Conservation (phyloP, 1,139 yeast genomes). For the Kurtzmaniella quercitrusa region DNA sequence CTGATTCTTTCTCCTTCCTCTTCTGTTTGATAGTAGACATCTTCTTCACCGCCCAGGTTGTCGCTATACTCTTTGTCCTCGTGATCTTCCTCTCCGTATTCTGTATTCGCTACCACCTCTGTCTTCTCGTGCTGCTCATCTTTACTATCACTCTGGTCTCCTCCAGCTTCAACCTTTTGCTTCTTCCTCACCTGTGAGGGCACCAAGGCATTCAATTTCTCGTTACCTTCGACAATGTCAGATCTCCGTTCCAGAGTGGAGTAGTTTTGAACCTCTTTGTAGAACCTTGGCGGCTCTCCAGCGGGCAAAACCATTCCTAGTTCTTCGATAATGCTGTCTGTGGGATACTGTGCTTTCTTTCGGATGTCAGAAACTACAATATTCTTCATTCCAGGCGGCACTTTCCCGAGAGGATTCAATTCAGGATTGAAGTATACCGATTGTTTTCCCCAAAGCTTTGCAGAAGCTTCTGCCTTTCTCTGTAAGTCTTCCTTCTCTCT, state of each 20-base stretch:
- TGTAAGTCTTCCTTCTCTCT: conserved; percentile 11
- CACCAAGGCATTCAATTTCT: conserved; percentile 3
- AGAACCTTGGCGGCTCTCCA: conserved; percentile 39
- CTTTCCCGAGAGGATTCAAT: conserved; percentile 42
- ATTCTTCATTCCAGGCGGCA: conserved; percentile 19
- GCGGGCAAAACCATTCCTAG: conserved; percentile 29
- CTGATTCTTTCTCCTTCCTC: background rate
- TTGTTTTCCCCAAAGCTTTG: conserved; percentile 33
- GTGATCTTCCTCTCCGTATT: conserved; percentile 6
- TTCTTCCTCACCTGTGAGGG: conserved; percentile 5
- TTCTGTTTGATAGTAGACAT: too few species aligned
- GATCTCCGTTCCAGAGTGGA: background rate
- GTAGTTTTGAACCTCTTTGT: conserved; percentile 32
- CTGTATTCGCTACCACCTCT: background rate
- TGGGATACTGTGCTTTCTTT: conserved; percentile 11
- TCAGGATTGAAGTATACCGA: conserved; percentile 45
- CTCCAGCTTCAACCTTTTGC: conserved; percentile 1
- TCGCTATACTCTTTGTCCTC: conserved; percentile 4
- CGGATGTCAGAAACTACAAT: background rate
- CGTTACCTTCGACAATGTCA: background rate
- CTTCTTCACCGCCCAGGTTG: too few species aligned
- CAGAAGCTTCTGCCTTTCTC: conserved; percentile 15
- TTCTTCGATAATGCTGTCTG: conserved; percentile 26
- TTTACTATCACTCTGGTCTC: background rate
- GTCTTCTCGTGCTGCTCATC: conserved; percentile 2